Conservation (phyloP, 1,284 basidiomycete species). For the Blastosporella zonata region DNA sequence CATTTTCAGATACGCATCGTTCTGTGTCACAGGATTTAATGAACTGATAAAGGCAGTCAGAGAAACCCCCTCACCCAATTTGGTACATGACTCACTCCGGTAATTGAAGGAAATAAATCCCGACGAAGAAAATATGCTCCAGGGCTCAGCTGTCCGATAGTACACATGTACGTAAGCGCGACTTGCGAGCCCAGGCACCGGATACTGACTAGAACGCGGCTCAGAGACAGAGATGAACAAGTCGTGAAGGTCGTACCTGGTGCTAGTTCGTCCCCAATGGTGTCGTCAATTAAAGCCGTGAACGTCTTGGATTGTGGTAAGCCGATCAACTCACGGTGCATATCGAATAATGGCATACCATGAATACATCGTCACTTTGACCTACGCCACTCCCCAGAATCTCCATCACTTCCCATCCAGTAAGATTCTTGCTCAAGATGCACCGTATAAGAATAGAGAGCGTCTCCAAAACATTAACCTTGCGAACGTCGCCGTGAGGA, state of each 20-base stretch:
- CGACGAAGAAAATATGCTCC: slow-evolving; percentile 64
- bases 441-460: slow-evolving; percentile 43
- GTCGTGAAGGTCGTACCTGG: slow-evolving; percentile 36
- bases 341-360: slow-evolving; percentile 33
- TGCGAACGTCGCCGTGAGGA: slow-evolving; percentile 35
- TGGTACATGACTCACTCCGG: slow-evolving; percentile 35
- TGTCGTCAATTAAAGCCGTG: slow-evolving; percentile 40
- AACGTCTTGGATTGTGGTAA: slow-evolving; percentile 39
- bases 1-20: slow-evolving; percentile 55
- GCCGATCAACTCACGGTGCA: neutral
- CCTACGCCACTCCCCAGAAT: slow-evolving; percentile 57
- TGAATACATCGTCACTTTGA: slow-evolving; percentile 56
- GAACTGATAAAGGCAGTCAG: slow-evolving; percentile 34
- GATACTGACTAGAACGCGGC: slow-evolving; percentile 35
- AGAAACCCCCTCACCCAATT: neutral
- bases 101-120: slow-evolving; percentile 55
- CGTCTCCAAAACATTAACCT: slow-evolving; percentile 47
- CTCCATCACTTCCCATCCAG: slow-evolving; percentile 71
- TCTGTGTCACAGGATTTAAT: slow-evolving; percentile 52
- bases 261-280: slow-evolving; percentile 40
- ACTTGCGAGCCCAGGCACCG: slow-evolving; percentile 55
- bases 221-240: slow-evolving; percentile 2
- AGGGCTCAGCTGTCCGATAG: slow-evolving; percentile 59
- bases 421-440: slow-evolving; percentile 50
- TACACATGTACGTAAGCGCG: slow-evolving; percentile 52